These are phyloP conservation scores for Candida coquimbonensis DNA, from an alignment of 805 yeast species.

Conservation along the genomic window DNA sequence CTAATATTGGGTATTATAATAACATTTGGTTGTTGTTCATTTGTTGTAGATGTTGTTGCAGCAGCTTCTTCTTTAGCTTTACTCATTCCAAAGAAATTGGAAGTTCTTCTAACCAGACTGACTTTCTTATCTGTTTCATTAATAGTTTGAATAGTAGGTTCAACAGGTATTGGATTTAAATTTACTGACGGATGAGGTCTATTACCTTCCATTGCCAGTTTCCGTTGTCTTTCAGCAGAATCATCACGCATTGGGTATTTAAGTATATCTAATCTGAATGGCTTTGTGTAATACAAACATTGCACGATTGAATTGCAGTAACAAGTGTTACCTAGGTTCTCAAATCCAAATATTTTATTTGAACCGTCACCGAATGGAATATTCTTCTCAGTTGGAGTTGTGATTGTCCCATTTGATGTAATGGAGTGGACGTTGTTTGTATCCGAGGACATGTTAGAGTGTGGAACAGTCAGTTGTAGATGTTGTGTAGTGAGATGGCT, in stretches of 20 bases:
- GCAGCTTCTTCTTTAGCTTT: slow-evolving; percentile 13
- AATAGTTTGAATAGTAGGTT: not conserved
- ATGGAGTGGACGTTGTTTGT: too few species aligned
- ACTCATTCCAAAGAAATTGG: slow-evolving; percentile 23
- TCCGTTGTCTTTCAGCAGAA: slow-evolving; percentile 28
- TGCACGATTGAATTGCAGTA: slow-evolving; percentile 91
- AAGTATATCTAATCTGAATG: slow-evolving; percentile 54
- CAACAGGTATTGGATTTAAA: not conserved
- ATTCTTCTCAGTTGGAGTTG: too few species aligned
- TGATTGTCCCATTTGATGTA: too few species aligned
- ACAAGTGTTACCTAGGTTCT: slow-evolving; percentile 87
- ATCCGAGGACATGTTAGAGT: too few species aligned
- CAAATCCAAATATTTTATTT: slow-evolving; percentile 69
- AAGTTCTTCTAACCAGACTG: slow-evolving; percentile 20
- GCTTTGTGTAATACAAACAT: slow-evolving; percentile 68
- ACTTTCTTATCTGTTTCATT: slow-evolving; percentile 7
- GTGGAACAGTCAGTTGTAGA: too few species aligned
- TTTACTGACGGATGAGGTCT: slow-evolving; percentile 31
- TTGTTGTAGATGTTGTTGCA: not conserved
- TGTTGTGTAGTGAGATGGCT: too few species aligned
- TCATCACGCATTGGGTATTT: slow-evolving; percentile 36
- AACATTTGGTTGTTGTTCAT: slow-evolving; percentile 1
- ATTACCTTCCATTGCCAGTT: slow-evolving; percentile 32
- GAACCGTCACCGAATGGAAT: slow-evolving; percentile 53
- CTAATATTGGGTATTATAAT: slow-evolving; percentile 17